Conservation (phyloP, 1,284 basidiomycete genomes). For the Heterobasidion annosum region DNA sequence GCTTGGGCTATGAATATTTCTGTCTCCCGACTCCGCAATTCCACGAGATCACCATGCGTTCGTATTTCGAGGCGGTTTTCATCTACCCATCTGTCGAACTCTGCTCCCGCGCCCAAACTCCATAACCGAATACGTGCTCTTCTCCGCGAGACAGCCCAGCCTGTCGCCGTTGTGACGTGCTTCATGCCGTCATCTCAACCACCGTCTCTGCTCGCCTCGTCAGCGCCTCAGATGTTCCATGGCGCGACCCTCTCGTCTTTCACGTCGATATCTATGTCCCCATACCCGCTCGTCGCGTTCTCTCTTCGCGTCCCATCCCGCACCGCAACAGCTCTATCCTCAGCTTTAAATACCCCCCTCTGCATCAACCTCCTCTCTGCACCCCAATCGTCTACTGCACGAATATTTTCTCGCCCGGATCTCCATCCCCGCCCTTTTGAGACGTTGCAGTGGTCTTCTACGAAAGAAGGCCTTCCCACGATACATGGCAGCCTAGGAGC, state of each 20-base stretch:
- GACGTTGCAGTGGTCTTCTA: constrained; percentile 29
- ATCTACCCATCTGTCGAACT: background rate
- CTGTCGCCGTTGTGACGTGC: constrained; percentile 31
- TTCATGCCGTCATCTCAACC: constrained; percentile 19
- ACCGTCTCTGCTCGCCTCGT: background rate
- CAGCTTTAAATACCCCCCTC: constrained; percentile 33
- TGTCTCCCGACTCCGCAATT: no score
- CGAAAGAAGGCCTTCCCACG: constrained; percentile 46
- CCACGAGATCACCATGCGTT: background rate
- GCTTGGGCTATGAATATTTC: background rate
- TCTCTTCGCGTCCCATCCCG: constrained; percentile 83
- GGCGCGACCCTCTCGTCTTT: constrained; percentile 91
- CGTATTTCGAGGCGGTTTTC: background rate
- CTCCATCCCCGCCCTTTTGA: constrained; percentile 49
- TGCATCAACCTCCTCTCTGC: constrained; percentile 65
- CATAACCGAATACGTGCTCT: constrained; percentile 21
- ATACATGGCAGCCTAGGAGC: constrained; percentile 49
- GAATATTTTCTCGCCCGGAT: constrained; percentile 56
- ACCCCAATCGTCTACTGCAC: constrained; percentile 43
- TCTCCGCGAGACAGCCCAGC: constrained; percentile 31
- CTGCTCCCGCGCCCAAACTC: constrained; percentile 4
- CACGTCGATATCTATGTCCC: constrained; percentile 84
- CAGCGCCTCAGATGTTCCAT: constrained; percentile 37
- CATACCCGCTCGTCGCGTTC: constrained; percentile 80
- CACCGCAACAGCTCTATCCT: constrained; percentile 50